These are phyloP conservation scores for Saccharum spontaneum DNA, from an alignment of 176 grass and related monocot species.

Conservation along the genomic window DNA sequence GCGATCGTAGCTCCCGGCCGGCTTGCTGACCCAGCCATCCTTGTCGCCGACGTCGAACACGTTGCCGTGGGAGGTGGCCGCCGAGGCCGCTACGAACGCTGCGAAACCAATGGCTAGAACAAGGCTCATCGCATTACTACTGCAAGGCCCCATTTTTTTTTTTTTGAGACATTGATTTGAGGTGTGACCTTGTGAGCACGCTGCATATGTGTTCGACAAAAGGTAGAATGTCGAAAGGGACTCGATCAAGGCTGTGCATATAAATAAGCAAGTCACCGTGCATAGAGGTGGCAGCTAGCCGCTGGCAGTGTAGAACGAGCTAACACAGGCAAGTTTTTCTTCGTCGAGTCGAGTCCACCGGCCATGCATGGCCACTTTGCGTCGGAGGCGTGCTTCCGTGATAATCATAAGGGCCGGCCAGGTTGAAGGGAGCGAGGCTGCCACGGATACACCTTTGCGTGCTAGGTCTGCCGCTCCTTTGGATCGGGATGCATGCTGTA, in stretches of 20 bases:
- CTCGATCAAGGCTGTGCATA: too few species aligned
- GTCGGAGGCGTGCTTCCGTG: neutral
- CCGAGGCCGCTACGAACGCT: neutral
- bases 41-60: constrained; percentile 48
- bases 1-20: constrained; percentile 39
- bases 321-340: too few species aligned
- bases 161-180: neutral
- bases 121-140: neutral
- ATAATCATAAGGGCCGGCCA: neutral
- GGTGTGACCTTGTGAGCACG: neutral
- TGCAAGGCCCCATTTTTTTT: neutral
- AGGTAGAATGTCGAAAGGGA: neutral
- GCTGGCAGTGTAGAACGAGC: too few species aligned
- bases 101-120: neutral
- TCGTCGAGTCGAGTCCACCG: neutral
- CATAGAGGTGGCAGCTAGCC: too few species aligned
- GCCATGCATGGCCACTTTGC: neutral
- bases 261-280: too few species aligned
- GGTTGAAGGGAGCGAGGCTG: neutral
- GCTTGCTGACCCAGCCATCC: constrained; percentile 43
- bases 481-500: neutral
- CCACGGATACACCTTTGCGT: constrained; percentile 24
- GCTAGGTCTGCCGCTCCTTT: neutral
- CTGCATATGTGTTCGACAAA: neutral
- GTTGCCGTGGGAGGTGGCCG: constrained; percentile 12